Percentiles rank a stretch among this genome's conserved stretches.
Evolutionary conservation across 2,329 filamentous ascomycete species (phyloP).

Genomic region (Microascus cirrosus): DNA sequence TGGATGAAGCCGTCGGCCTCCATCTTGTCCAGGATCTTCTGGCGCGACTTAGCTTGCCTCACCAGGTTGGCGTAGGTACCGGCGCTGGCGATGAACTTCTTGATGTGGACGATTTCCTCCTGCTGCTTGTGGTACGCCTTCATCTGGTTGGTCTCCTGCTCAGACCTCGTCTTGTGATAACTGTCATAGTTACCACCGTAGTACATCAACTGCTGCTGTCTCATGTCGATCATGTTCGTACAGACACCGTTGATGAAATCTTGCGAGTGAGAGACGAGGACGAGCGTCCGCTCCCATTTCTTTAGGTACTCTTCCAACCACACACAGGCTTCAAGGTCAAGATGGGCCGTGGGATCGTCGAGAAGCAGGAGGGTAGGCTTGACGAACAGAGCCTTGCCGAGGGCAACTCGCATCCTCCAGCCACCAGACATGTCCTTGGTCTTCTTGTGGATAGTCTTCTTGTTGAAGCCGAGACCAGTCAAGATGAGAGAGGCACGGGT

Average conservation of each 20-base stretch:
- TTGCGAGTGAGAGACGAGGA: slow-evolving; percentile 94
- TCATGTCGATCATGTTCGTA: slow-evolving; percentile 98
- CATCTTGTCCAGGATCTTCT: slow-evolving; percentile 99
- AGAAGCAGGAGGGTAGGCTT: slow-evolving; percentile 92
- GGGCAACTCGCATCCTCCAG: slow-evolving; percentile 98
- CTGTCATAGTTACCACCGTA: slow-evolving; percentile 99
- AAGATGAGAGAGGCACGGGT: slow-evolving; percentile 93
- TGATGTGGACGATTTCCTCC: slow-evolving; percentile 98
- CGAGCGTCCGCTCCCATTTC: slow-evolving; percentile 97
- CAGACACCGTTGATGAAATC: slow-evolving; percentile 99
- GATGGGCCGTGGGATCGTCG: slow-evolving; percentile 96
- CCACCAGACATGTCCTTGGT: slow-evolving; percentile 99
- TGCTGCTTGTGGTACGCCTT: slow-evolving; percentile 99
- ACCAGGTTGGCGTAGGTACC: slow-evolving; percentile 99
- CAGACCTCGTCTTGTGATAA: slow-evolving; percentile 84
- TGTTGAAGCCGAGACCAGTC: slow-evolving; percentile 99
- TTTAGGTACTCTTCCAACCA: slow-evolving; percentile 99
- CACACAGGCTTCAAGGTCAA: slow-evolving; percentile 98
- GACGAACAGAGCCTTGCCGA: slow-evolving; percentile 96
- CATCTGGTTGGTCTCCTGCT: slow-evolving; percentile 96
- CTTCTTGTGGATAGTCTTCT: slow-evolving; percentile 95
- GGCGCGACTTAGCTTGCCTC: slow-evolving; percentile 94
- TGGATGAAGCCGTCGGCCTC: slow-evolving; percentile 98
- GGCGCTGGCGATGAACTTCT: slow-evolving; percentile 99
- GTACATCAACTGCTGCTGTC: slow-evolving; percentile 78